Base-by-base conservation (phyloP, 1,139 yeast species). In the Hyphopichia wangnamkhiaoensis region DNA sequence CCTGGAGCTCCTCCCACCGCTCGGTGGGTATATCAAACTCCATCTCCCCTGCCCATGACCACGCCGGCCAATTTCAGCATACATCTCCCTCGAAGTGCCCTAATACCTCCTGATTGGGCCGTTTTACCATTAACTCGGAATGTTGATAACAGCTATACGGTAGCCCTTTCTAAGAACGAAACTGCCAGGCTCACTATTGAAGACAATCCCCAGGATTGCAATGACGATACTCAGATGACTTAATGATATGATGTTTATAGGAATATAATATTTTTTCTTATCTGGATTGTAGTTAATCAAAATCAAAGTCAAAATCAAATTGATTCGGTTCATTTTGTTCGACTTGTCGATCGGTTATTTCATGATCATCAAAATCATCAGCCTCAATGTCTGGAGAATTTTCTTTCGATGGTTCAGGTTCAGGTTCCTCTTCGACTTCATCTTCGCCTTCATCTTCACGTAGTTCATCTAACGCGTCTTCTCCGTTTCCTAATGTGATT, bases 31-130 rank as follows among this genome's bases (percentile, higher is more conserved):
- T n/a, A n/a, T n/a, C n/a, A n/a, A n/a, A n/a, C n/a, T n/a, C 24
- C 24, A 7, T 21, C 24, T 21, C 24, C 24, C 24, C 24, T 8
- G 9, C 9, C 24, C 9, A 5, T 14, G 5, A 12, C 21, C 14
- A 19, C 13, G 14, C 17, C 23, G 24, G 6, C 24, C 20, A 13
- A 12, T 17, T 12, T 31, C 24, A 4, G 23, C 4, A 33, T 33
- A 10, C 15, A 24, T 17, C 35, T 33, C 18, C 68, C 70, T 3
- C 39, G 45, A 2, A 50, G 48, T 24, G 65, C 69, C 1, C 32
- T 63, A 2, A 37, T 65, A 9, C 74, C 74, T 5, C 69, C 69
- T 2, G 59, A 59, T 32, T 67, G 73, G 72, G 49, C 60, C 1
- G 30, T 64, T 5, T 42, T 68, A 16, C 74, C 74, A 1, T 37